Percentiles rank a stretch among this genome's conserved stretches.
Evolutionary conservation across 2,329 filamentous ascomycete genomes (phyloP).

Genomic region (Orbilia ellipsospora): DNA sequence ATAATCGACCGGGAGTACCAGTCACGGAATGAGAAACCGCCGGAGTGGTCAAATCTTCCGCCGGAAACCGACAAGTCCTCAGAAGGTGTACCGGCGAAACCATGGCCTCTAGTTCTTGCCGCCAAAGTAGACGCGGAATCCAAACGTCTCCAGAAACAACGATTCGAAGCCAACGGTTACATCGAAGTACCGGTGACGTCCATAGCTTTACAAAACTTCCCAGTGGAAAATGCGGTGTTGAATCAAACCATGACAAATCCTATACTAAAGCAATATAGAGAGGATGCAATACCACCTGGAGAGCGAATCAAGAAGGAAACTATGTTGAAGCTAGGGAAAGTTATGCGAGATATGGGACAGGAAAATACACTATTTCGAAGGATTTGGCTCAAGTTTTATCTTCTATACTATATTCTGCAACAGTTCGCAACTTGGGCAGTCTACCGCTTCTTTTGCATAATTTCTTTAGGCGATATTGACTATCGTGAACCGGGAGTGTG

Average conservation of each 20-base stretch:
- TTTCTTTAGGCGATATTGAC: constrained; percentile 10
- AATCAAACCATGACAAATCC: background rate
- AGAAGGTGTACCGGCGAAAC: background rate
- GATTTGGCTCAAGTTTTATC: background rate
- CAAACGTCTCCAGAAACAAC: constrained; percentile 9
- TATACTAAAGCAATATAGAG: too few relatives aligned
- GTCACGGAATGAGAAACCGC: background rate
- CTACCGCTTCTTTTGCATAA: constrained; percentile 7
- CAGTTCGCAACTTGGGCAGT: constrained; percentile 5
- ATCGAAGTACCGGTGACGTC: constrained; percentile 20
- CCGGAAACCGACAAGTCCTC: background rate
- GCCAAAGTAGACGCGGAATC: constrained; percentile 16
- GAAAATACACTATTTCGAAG: background rate
- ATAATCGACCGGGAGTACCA: too few relatives aligned
- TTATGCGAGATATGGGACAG: background rate
- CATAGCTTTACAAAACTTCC: constrained; percentile 17
- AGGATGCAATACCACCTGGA: too few relatives aligned
- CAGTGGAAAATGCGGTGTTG: constrained; percentile 3
- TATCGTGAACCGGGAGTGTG: constrained; percentile 7
- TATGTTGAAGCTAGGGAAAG: background rate
- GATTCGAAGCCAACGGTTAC: constrained; percentile 3
- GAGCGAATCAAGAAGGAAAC: background rate
- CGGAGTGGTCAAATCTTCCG: background rate
- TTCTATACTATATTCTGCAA: background rate
- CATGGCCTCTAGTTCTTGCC: constrained; percentile 4